These are phyloP conservation scores for Hypoxylon sp. DNA, from an alignment of 2,329 filamentous ascomycete species.

Conservation along the genomic window DNA sequence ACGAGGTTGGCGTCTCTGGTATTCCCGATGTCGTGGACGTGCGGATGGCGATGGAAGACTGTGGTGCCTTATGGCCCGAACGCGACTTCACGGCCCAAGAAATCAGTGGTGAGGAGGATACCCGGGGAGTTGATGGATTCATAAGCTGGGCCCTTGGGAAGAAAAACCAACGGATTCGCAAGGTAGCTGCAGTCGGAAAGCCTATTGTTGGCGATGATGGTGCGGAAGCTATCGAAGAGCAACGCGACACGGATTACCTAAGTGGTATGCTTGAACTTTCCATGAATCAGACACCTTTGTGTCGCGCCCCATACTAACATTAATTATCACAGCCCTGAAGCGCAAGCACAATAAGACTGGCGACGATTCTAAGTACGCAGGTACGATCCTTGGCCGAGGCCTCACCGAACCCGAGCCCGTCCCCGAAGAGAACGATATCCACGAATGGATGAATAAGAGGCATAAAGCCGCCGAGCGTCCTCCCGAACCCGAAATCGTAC, in stretches of 20 bases:
- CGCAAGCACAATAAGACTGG: slow-evolving; percentile 92
- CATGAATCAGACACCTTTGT: too few relatives aligned
- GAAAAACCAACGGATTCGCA: slow-evolving; percentile 79
- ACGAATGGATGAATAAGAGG: slow-evolving; percentile 67
- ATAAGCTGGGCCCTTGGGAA: slow-evolving; percentile 79
- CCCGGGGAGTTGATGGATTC: slow-evolving; percentile 79
- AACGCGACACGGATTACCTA: slow-evolving; percentile 68
- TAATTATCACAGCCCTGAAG: slow-evolving; percentile 71
- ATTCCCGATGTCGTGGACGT: slow-evolving; percentile 76
- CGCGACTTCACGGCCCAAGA: slow-evolving; percentile 72
- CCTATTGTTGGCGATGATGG: slow-evolving; percentile 47
- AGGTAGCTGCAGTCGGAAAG: slow-evolving; percentile 76
- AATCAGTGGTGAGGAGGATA: slow-evolving; percentile 77
- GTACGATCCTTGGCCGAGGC: slow-evolving; percentile 80
- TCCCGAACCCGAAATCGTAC: slow-evolving; percentile 40
- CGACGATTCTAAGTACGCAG: slow-evolving; percentile 85
- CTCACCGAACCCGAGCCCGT: slow-evolving; percentile 75
- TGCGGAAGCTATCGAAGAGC: slow-evolving; percentile 60
- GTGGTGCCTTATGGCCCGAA: slow-evolving; percentile 76
- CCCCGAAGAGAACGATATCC: slow-evolving; percentile 77
- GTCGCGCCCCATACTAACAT: slow-evolving; percentile 20
- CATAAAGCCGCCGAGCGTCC: slow-evolving; percentile 45
- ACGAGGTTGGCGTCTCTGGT: slow-evolving; percentile 64
- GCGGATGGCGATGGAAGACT: slow-evolving; percentile 84
- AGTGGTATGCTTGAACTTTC: slow-evolving; percentile 58